Percentiles rank a stretch among this genome's conserved stretches.
These are phyloP conservation scores for Delitschia confertaspora DNA, from an alignment of 495 filamentous ascomycete genomes.

Conservation along the genomic window DNA sequence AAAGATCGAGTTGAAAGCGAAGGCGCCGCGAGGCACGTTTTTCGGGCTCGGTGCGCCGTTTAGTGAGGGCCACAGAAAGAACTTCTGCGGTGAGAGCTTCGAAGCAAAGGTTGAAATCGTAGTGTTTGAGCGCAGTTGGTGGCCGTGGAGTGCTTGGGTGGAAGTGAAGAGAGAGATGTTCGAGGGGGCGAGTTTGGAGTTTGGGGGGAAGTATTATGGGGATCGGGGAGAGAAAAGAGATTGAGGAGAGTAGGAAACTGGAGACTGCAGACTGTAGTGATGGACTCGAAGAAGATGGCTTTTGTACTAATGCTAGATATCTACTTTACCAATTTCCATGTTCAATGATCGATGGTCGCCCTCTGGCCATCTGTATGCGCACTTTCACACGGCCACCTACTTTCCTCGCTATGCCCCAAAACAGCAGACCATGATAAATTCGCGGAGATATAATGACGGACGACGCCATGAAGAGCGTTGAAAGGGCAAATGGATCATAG, in stretches of 20 bases:
- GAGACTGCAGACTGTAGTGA: too few species aligned
- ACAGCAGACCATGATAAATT: too few species aligned
- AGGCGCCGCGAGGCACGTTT: conserved; percentile 35
- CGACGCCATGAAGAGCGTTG: too few species aligned
- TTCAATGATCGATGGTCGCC: too few species aligned
- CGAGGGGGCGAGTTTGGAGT: conserved; percentile 38
- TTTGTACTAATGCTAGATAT: too few species aligned
- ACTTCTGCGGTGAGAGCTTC: conserved; percentile 39
- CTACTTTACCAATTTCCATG: too few species aligned
- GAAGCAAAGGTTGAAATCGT: conserved; percentile 34
- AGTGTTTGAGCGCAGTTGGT: conserved; percentile 31
- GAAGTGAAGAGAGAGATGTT: conserved; percentile 32
- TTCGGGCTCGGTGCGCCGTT: conserved; percentile 38
- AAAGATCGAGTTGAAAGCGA: conserved; percentile 33
- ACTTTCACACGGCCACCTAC: too few species aligned
- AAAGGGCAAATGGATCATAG: too few species aligned
- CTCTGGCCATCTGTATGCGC: too few species aligned
- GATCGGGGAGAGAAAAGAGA: conserved; percentile 25
- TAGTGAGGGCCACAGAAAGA: conserved; percentile 35
- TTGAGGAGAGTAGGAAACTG: conserved; percentile 1
- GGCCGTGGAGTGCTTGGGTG: conserved; percentile 31
- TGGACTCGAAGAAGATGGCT: too few species aligned
- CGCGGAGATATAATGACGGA: too few species aligned
- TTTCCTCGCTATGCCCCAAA: too few species aligned
- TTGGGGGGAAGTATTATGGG: conserved; percentile 39